Base-by-base conservation (phyloP, 768 basidiomycete genomes). In the Mycena leptocephala region DNA sequence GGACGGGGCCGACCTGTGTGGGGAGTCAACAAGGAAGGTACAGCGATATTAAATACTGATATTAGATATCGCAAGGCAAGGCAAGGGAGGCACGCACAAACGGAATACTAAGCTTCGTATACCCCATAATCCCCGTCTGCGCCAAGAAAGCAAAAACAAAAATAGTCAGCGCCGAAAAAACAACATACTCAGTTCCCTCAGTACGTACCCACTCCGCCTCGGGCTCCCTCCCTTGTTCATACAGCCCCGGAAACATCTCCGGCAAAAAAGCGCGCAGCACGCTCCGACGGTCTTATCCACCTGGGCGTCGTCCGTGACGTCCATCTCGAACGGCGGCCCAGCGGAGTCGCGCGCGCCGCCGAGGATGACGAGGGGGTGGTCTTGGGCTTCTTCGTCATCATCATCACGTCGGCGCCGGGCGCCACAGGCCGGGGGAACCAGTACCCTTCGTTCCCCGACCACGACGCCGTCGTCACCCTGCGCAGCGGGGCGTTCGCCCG, bases 191-290 rank as follows among this genome's bases (percentile, higher is more conserved):
- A n/a, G n/a, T n/a, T n/a, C n/a, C n/a, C n/a, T n/a, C n/a, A n/a
- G n/a, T n/a, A n/a, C n/a, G n/a, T 62, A 95, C 95, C 95, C 96
- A 97, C 88, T 96, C 95, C 89, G 92, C 92, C 82, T 95, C 94
- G 8, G 92, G 92, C 65, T 90, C 88, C 24, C 76, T 80, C 4
- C 83, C 87, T 16, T 76, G 79, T 69, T 89, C 88, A 74, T 90
- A 93, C 78, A 88, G 86, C 11, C 86, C 88, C 0, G 92, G 89
- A 76, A 94, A 95, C 11, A 93, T 79, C 0, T 78, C 80, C 0
- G 93, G 92, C 16, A 96, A 81, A 80, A 94, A 95, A 3, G 76
- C 83, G 24, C 92, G 86, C 78, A 97, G 83, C 3, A 83, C 85
- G 81, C 79, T 1, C 93, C 89, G 2, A 94, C 89, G 0, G 73